Evolutionary conservation across 225 moss, liverwort and hornwort species (phyloP).

Genomic region (Takakia lepidozioides): DNA sequence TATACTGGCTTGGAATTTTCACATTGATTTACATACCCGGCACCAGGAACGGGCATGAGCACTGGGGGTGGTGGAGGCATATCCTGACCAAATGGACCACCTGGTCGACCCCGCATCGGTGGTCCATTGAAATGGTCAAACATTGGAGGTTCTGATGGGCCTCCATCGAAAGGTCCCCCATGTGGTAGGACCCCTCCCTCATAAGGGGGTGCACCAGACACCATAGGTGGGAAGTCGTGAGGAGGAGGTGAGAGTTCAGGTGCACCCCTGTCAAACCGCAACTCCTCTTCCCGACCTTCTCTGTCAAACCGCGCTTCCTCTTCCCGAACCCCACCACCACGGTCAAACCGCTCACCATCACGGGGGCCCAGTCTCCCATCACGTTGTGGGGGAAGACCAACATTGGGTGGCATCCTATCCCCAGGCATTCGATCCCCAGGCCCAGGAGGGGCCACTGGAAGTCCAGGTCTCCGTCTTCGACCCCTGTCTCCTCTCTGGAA

Average conservation of each 20-base stretch:
- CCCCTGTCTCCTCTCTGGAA: conserved; percentile 70
- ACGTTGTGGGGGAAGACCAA: conserved; percentile 28
- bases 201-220: conserved; percentile 62
- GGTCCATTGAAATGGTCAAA: conserved; percentile 96
- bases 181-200: conserved; percentile 70
- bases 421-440: conserved; percentile 46
- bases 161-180: conserved; percentile 84
- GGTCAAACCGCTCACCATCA: conserved; percentile 64
- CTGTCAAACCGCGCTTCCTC: conserved; percentile 82
- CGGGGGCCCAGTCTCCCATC: conserved; percentile 12
- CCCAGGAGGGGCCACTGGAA: conserved; percentile 24
- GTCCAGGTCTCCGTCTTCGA: conserved; percentile 66
- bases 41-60: conserved; percentile 99
- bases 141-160: conserved; percentile 87
- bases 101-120: conserved; percentile 83
- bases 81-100: conserved; percentile 76
- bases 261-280: conserved; percentile 78
- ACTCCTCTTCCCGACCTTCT: conserved; percentile 65
- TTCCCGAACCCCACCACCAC: conserved; percentile 64
- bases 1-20: too few species aligned
- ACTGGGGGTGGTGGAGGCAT: conserved; percentile 99
- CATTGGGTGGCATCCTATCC: conserved; percentile 47
- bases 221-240: conserved; percentile 68
- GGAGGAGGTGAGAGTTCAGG: conserved; percentile 78
- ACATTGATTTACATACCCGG: conserved; percentile 98